Evolutionary conservation across 1,284 basidiomycete species (phyloP).

Genomic region (Stygiomarasmius scandens): DNA sequence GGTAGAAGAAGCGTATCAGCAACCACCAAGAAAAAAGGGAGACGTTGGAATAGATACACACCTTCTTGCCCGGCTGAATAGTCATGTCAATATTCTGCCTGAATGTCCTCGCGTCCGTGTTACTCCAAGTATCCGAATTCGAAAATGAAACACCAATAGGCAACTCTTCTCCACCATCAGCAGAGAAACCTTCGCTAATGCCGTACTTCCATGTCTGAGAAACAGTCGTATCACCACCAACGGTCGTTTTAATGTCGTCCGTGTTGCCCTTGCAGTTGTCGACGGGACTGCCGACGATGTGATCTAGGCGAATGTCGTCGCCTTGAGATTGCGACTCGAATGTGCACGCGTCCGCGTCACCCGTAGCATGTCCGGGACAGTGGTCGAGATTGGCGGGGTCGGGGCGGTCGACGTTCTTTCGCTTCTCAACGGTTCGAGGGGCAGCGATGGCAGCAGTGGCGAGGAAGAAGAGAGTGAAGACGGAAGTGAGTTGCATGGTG

Average conservation of each 20-base stretch:
- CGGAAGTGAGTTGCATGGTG: too few relatives aligned
- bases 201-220: not conserved
- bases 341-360: not conserved
- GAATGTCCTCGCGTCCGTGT: not conserved
- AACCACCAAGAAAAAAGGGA: not conserved
- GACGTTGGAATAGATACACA: too few relatives aligned
- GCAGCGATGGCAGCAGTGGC: not conserved
- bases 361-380: not conserved
- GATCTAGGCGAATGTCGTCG: not conserved
- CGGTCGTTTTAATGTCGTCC: not conserved
- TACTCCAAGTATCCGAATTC: constrained; percentile 1
- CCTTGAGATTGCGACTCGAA: not conserved
- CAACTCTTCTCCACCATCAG: not conserved
- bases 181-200: not conserved
- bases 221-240: not conserved
- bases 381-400: not conserved
- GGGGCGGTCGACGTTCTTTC: constrained; percentile 1
- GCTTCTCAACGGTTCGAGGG: not conserved
- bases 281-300: not conserved
- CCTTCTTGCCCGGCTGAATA: constrained; percentile 4
- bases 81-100: not conserved
- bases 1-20: not conserved
- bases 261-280: not conserved
- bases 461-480: too few relatives aligned
- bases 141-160: not conserved